Base-by-base conservation (phyloP, 2,329 filamentous ascomycete genomes). In the Tricladium varicosporioides region DNA sequence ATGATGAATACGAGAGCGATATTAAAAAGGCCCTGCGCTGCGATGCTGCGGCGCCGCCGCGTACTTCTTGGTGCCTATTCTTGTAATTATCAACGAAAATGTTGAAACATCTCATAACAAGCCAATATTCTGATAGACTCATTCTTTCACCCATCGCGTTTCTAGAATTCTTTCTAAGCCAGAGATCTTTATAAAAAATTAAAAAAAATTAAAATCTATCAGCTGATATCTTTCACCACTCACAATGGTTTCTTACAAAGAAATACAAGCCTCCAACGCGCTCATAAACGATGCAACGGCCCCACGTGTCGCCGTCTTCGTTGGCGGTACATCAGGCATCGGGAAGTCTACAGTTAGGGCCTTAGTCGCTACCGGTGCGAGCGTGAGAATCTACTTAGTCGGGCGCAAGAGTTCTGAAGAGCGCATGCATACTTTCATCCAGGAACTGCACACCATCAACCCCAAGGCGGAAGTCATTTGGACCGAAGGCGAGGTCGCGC, bases 301-400 rank as follows among this genome's bases (percentile, higher is more conserved):
- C 33, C 58, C 58, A 33, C 53, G 45, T 10, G 45, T 60, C 31
- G 75, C 75, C 32, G 72, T 80, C 42, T 81, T 81, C 56, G 73
- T 80, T 7, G 78, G 80, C 40, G 80, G 74, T 10, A 83, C 80
- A 13, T 74, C 74, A 27, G 80, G 80, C 19, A 80, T 83, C 43
- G 80, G 80, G 7, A 71, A 78, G 51, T 63, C 71, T 14, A 73
- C 78, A 0, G 65, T 81, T 13, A 75, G 73, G 44, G 66, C 73
- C 9, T 75, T 82, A 31, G 73, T 73, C 9, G 67, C 72, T 27
- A 63, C 73, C 10, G 66, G 74, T 1, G 51, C 59, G 0, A 66
- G 62, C 0, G 77, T 80, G 0, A 73, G 70, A 15, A 72, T 81
- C 40, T 83, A 84, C 65, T 71, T 81, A 44, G 63, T 83, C 42